Evolutionary conservation across 306 rosid species (phyloP), one percentile per base, ranked within the genome.

Genomic region (Quercus ilex): DNA sequence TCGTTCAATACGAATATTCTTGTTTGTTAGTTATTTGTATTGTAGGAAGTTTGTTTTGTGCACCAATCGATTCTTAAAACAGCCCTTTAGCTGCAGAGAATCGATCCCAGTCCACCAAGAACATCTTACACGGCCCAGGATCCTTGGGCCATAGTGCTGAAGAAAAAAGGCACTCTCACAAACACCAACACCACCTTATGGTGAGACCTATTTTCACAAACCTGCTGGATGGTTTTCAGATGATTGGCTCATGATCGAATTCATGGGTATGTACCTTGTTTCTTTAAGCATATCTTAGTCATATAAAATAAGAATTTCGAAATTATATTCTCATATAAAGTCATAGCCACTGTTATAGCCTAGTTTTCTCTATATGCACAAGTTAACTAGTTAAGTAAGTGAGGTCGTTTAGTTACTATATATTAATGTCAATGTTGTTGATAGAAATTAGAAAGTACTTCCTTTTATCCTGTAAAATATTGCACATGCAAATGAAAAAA

Each of bases 121-220:
- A n/a, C n/a, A n/a, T n/a, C n/a, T n/a, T n/a, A n/a, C n/a, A n/a
- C n/a, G n/a, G n/a, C n/a, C n/a, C n/a, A n/a, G n/a, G n/a, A n/a
- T n/a, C n/a, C n/a, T n/a, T n/a, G n/a, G n/a, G n/a, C n/a, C n/a
- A n/a, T n/a, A n/a, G n/a, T n/a, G n/a, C n/a, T n/a, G n/a, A n/a
- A n/a, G n/a, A n/a, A n/a, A n/a, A n/a, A n/a, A n/a, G n/a, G n/a
- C n/a, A n/a, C n/a, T n/a, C n/a, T n/a, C n/a, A n/a, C n/a, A n/a
- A n/a, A n/a, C 33, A 0, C 33, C 5, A 3, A 0, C 78, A 20
- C 64, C 83, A 2, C 93, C 93, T 19, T 74, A 87, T 51, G 93
- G 91, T 17, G 85, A 87, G 58, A 90, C 86, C 23, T 87, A 59
- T 71, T 85, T 89, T 38, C 78, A 60, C 67, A 73, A 55, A 73